A percentile compares a stretch with the other conserved stretches of the same genome.
Conservation (phyloP, 805 yeast species). For the Pachysolen tannophilus region DNA sequence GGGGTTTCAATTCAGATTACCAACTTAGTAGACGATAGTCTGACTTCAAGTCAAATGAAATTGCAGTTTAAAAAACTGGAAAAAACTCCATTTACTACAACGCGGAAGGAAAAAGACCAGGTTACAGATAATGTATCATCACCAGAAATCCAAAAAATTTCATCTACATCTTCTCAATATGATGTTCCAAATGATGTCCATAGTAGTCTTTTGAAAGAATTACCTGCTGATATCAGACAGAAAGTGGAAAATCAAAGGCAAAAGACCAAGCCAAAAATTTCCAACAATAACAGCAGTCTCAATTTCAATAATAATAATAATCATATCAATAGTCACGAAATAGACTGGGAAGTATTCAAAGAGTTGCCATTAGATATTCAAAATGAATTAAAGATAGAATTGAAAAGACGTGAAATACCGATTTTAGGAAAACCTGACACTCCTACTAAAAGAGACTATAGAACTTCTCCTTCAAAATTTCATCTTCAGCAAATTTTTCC, state of each 20-base stretch:
- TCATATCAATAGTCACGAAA: no score
- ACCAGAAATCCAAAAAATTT: conserved; percentile 9
- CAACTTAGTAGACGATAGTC: conserved; percentile 37
- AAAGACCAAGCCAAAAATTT: conserved; percentile 11
- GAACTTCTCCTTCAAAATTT: conserved; percentile 9
- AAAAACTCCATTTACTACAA: conserved; percentile 10
- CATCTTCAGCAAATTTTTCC: conserved; percentile 16
- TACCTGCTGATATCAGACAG: conserved; percentile 15
- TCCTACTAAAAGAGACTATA: conserved; percentile 13
- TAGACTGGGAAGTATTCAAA: conserved; percentile 59
- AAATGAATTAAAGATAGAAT: conserved; percentile 48
- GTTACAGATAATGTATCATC: neutral
- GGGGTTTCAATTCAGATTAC: conserved; percentile 72
- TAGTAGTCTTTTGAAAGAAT: conserved; percentile 17
- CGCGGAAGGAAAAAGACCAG: neutral
- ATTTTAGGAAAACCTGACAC: conserved; percentile 10
- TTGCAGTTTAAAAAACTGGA: conserved; percentile 28
- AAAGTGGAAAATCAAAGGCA: conserved; percentile 11
- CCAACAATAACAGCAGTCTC: neutral
- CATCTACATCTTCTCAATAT: conserved; percentile 4
- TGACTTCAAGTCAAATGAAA: conserved; percentile 13
- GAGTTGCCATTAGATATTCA: conserved; percentile 61
- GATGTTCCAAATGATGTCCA: conserved; percentile 22
- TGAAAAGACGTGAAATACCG: conserved; percentile 30
- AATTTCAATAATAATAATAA: conserved; percentile 6